Conservation (phyloP, 345 rosid genomes). For the Pseudoturritis turrita region DNA sequence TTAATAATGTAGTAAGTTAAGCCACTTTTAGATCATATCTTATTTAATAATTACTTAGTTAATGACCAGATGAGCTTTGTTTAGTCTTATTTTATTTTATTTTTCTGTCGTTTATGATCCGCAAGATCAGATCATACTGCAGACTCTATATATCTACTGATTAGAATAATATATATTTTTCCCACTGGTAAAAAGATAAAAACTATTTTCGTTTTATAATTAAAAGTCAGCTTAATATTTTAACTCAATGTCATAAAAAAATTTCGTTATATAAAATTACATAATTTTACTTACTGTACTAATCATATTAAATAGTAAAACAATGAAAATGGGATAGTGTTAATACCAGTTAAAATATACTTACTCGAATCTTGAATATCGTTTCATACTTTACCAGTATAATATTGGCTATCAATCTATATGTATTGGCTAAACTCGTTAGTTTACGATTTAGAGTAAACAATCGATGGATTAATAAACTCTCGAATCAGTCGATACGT, state of each 20-base stretch:
- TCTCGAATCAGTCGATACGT: too few relatives aligned
- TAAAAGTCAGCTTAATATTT: neutral
- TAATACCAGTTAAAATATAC: too few relatives aligned
- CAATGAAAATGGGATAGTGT: too few relatives aligned
- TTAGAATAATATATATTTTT: neutral
- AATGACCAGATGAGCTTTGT: neutral
- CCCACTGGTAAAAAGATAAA: neutral
- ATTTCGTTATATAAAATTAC: neutral
- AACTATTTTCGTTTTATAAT: neutral
- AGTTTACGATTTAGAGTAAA: too few relatives aligned
- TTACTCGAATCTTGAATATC: too few relatives aligned
- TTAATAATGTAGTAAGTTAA: neutral
- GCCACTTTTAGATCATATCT: neutral
- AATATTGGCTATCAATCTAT: too few relatives aligned
- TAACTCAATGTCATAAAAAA: neutral
- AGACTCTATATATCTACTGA: neutral
- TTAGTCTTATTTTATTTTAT: neutral
- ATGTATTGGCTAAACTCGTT: too few relatives aligned
- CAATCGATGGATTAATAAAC: too few relatives aligned
- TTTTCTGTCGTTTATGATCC: neutral
- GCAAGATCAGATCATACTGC: neutral
- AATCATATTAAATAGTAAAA: too few relatives aligned
- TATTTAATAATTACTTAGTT: neutral
- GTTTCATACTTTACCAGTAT: too few relatives aligned
- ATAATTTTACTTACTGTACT: too few relatives aligned